A percentile compares a stretch with the other conserved stretches of the same genome.
These are phyloP conservation scores for Acaromyces ingoldii DNA, from an alignment of 1,284 basidiomycete species.

Conservation along the genomic window DNA sequence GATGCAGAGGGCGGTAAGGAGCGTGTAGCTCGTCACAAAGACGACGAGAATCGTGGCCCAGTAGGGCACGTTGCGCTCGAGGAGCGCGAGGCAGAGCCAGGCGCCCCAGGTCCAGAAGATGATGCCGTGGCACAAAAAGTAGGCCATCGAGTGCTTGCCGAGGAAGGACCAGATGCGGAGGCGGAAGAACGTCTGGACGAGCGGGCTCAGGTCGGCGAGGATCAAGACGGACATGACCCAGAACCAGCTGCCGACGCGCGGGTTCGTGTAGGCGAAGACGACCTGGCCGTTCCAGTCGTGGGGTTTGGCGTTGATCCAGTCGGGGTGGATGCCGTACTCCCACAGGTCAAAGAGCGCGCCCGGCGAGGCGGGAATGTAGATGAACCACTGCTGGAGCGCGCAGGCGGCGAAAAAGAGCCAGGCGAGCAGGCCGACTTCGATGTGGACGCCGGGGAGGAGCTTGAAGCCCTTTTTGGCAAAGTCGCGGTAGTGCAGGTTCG, in stretches of 20 bases:
- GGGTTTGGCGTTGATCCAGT: conserved; percentile 21
- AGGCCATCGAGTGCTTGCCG: conserved; percentile 33
- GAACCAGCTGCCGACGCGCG: conserved; percentile 22
- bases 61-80: conserved; percentile 26
- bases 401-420: conserved; percentile 36
- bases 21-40: conserved; percentile 28
- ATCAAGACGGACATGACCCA: conserved; percentile 37
- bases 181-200: conserved; percentile 35
- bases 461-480: conserved; percentile 25
- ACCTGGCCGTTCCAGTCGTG: conserved; percentile 16
- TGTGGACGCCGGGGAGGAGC: conserved; percentile 16
- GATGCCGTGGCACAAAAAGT: conserved; percentile 38
- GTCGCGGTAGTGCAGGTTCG: conserved; percentile 38
- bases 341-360: conserved; percentile 20
- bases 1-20: conserved; percentile 26
- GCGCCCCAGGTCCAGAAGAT: conserved; percentile 40
- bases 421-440: conserved; percentile 32
- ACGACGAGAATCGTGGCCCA: conserved; percentile 38
- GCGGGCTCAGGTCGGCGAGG: conserved; percentile 29
- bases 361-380: conserved; percentile 18
- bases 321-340: conserved; percentile 30
- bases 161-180: conserved; percentile 34
- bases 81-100: conserved; percentile 30
- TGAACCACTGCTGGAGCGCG: conserved; percentile 24
- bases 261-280: conserved; percentile 33